Conservation (phyloP, 164 flowering plant species). For the Sextonia rubra region DNA sequence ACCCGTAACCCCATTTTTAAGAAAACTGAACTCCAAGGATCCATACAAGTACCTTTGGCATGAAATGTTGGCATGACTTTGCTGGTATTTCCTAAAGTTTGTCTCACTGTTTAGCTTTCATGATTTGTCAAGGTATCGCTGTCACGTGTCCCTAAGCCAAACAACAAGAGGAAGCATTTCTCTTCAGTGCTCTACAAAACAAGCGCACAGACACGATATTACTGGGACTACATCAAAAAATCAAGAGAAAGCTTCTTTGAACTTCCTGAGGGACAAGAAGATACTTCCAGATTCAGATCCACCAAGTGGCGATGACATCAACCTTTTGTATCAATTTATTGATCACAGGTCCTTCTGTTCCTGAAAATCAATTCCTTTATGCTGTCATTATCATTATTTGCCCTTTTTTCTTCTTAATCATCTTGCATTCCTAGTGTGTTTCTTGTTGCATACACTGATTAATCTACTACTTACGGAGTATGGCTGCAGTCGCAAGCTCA, state of each 20-base stretch:
- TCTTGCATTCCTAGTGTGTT: neutral
- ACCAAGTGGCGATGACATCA: slow-evolving; percentile 55
- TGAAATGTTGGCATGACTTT: no score
- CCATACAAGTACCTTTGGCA: no score
- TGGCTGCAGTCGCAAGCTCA: slow-evolving; percentile 62
- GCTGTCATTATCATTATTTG: neutral
- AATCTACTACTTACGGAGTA: neutral
- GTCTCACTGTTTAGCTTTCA: neutral
- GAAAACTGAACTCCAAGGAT: no score
- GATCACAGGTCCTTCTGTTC: slow-evolving; percentile 50
- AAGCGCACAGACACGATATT: slow-evolving; percentile 37
- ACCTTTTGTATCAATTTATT: slow-evolving; percentile 54
- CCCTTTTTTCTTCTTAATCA: neutral
- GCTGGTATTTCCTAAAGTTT: neutral
- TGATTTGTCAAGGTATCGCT: neutral
- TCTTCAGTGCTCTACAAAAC: slow-evolving; percentile 29
- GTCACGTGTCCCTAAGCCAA: slow-evolving; percentile 2
- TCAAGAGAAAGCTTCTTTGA: slow-evolving; percentile 29
- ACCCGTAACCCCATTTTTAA: no score
- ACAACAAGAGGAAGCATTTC: slow-evolving; percentile 13
- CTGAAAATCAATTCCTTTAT: neutral
- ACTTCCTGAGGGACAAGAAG: slow-evolving; percentile 48
- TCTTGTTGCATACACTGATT: neutral
- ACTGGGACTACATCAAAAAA: slow-evolving; percentile 36
- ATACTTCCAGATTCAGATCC: slow-evolving; percentile 75